phyloP scores from a whole-genome alignment of 208 protist species.

The Naegleria fowleri region DNA sequence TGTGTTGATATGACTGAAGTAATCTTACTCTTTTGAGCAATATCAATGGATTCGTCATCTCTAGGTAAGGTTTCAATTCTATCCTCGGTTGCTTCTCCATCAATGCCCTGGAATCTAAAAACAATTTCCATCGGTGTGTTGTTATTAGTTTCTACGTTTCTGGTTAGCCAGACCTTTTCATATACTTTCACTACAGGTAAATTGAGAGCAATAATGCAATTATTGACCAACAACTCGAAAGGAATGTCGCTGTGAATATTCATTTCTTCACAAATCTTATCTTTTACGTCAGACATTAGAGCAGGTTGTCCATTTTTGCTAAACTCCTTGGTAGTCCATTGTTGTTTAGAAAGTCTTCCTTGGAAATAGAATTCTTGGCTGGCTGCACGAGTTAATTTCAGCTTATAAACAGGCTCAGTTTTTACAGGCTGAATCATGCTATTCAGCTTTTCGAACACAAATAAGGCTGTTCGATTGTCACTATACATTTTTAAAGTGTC shows the following conservation, averaged over 20 bases:
- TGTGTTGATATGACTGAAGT: conserved; percentile 47
- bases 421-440: background rate
- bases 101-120: conserved; percentile 71
- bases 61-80: conserved; percentile 56
- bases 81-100: conserved; percentile 78
- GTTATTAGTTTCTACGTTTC: background rate
- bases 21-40: conserved; percentile 50
- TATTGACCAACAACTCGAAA: conserved; percentile 69
- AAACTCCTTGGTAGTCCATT: background rate
- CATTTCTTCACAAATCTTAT: conserved; percentile 68
- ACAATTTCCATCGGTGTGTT: conserved; percentile 62
- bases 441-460: background rate
- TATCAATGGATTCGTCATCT: conserved; percentile 44
- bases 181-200: conserved; percentile 63
- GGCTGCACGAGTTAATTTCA: background rate
- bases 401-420: background rate
- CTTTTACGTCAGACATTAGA: conserved; percentile 70
- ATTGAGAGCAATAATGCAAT: conserved; percentile 69
- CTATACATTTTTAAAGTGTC: background rate
- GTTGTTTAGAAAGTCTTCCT: background rate
- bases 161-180: conserved; percentile 62
- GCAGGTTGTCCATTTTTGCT: conserved; percentile 22
- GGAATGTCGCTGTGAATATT: conserved; percentile 64
- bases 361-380: background rate
- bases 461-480: conserved; percentile 16